Base-by-base conservation (phyloP, 164 flowering plant genomes). In the Liriodendron chinense region DNA sequence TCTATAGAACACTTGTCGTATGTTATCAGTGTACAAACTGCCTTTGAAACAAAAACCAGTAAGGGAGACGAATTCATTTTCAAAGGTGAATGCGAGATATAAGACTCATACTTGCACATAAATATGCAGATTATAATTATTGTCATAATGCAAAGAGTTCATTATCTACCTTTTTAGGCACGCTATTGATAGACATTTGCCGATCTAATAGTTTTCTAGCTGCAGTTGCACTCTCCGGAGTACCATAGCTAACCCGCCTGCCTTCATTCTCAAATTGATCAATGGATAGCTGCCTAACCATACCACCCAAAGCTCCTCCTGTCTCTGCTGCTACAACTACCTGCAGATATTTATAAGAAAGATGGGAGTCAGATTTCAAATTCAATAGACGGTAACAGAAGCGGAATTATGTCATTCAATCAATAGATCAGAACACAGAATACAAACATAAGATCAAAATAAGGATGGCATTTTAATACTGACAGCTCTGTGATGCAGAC, bases 291-390 rank as follows among this genome's bases (percentile, higher is more conserved):
- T 83, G 85, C 61, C 85, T 83, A 73, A 80, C 85, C 85, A 83
- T 83, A 70, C 85, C 85, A 68, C 85, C 85, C 70, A 80, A 80
- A 74, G 83, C 85, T 65, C 85, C 85, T 70, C 98, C 95, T 65
- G 99, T 90, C 84, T 96, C 98, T 72, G 97, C 97, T 83, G 99
- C 96, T 68, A 94, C 89, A 78, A 94, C 96, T 5, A 94, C 97
- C 99, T 96, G 85, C 28, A 25, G 71, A 73, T 26, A 74, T 74
- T 74, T 47, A 65, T 9, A 56, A 65, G 43, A 47, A 7, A 6
- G 21, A 22, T 22, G 10, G 10, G 10, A 64, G 66, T n/a, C 21
- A 64, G 24, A n/a, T n/a, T 22, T 64, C 25, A 64, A 64, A 13
- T 64, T 64, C 66, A 64, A 64, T 25, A 64, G 21, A 64, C 66